Base-by-base conservation (phyloP, 148 eudicot species). In the Hydrangea macrophylla region DNA sequence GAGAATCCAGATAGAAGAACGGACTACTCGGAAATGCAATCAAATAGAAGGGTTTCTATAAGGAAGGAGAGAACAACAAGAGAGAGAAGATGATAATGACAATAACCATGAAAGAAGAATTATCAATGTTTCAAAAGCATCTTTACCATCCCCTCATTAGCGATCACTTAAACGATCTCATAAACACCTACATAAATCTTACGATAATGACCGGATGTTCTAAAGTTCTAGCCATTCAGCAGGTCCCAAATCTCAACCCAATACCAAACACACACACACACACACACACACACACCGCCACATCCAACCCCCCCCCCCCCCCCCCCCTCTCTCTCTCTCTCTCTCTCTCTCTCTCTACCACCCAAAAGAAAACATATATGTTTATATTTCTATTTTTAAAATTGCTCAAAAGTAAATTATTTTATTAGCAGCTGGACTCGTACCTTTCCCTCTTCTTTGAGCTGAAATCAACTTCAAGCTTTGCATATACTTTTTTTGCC, bases 371-470 rank as follows among this genome's bases (percentile, higher is more conserved):
- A n/a, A n/a, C n/a, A n/a, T n/a, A n/a, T n/a, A n/a, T n/a, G n/a
- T n/a, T n/a, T n/a, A n/a, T n/a, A n/a, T n/a, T n/a, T n/a, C n/a
- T n/a, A n/a, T n/a, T n/a, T n/a, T n/a, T n/a, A n/a, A n/a, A n/a
- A n/a, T n/a, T n/a, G n/a, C n/a, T n/a, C n/a, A n/a, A n/a, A n/a
- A n/a, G n/a, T n/a, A n/a, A n/a, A n/a, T 10, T 37, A 60, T 53
- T 51, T 23, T 26, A 70, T 32, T 56, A 53, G 20, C 62, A 45
- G 40, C 79, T 28, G 11, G 24, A 68, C 30, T 51, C 69, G 50
- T 76, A 90, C 98, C 95, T 85, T 80, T 94, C 97, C 79, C 98
- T 78, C 79, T 94, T 94, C 82, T 90, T 94, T 50, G 98, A 86
- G 84, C 92, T 94, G 75, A 94, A 94, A 73, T 94, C 98, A 57